These are phyloP conservation scores for Spizellomyces sp. DNA, from an alignment of 192 early-diverging fungal species.

Conservation along the genomic window DNA sequence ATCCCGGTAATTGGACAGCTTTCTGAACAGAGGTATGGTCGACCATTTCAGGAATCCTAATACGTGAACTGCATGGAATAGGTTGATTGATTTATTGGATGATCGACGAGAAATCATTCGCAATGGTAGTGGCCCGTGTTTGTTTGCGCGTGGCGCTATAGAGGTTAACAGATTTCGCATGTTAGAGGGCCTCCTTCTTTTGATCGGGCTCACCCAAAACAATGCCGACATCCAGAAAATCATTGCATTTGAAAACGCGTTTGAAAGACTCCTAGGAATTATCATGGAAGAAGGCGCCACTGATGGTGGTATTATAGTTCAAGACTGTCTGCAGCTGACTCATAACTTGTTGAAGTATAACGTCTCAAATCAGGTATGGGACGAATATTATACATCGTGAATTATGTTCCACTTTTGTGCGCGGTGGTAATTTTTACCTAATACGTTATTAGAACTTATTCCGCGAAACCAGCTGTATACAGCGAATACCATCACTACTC, in stretches of 20 bases:
- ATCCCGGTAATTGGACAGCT: slow-evolving; percentile 23
- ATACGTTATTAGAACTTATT: slow-evolving; percentile 75
- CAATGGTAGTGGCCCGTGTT: slow-evolving; percentile 68
- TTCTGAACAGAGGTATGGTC: not conserved
- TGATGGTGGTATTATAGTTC: slow-evolving; percentile 92
- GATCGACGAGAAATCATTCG: slow-evolving; percentile 94
- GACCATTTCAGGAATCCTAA: not conserved
- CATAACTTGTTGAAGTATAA: slow-evolving; percentile 94
- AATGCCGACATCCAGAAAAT: slow-evolving; percentile 99
- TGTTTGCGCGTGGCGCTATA: slow-evolving; percentile 4
- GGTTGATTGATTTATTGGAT: slow-evolving; percentile 92
- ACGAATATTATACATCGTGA: not conserved
- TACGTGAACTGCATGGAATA: slow-evolving; percentile 54
- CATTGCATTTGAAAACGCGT: slow-evolving; percentile 97
- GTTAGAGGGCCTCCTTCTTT: slow-evolving; percentile 84
- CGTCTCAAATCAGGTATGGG: slow-evolving; percentile 89
- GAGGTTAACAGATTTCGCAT: not conserved
- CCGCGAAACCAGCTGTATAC: slow-evolving; percentile 93
- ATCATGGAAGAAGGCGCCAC: slow-evolving; percentile 90
- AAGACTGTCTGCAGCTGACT: slow-evolving; percentile 92
- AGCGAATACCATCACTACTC: slow-evolving; percentile 81
- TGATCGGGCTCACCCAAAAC: slow-evolving; percentile 88
- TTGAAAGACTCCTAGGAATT: slow-evolving; percentile 87
- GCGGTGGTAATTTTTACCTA: not conserved
- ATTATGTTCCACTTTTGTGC: not conserved